Evolutionary conservation across 345 rosid genomes (phyloP).

Genomic region (Gossypium raimondii): DNA sequence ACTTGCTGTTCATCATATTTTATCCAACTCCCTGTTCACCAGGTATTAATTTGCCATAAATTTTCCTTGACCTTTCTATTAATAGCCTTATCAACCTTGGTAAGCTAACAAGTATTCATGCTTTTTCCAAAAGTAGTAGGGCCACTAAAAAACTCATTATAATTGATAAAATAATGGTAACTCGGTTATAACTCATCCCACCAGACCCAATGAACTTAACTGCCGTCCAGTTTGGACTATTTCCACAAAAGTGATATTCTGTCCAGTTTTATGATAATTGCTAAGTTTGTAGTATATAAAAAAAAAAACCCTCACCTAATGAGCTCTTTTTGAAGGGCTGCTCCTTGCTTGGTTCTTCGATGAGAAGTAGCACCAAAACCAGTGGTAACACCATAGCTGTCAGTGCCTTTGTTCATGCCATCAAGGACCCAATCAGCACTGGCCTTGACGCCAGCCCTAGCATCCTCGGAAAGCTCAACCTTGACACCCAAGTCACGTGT

Average conservation of each 20-base stretch:
- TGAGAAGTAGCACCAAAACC: constrained; percentile 80
- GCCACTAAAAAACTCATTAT: background rate
- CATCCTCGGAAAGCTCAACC: constrained; percentile 61
- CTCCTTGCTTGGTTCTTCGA: constrained; percentile 66
- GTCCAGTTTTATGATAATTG: too few relatives aligned
- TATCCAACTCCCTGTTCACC: background rate
- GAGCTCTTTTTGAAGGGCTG: constrained; percentile 69
- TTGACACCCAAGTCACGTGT: constrained; percentile 19
- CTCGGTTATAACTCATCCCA: background rate
- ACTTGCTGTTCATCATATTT: background rate
- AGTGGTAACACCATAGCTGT: constrained; percentile 77
- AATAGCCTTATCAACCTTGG: background rate
- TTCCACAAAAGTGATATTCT: background rate
- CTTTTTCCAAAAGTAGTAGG: background rate
- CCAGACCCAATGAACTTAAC: background rate
- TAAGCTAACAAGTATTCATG: background rate
- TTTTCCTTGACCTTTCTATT: background rate
- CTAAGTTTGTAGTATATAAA: too few relatives aligned
- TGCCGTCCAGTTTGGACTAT: background rate
- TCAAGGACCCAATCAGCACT: constrained; percentile 83
- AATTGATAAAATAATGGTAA: background rate
- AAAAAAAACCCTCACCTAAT: constrained; percentile 42
- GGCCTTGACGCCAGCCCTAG: constrained; percentile 62
- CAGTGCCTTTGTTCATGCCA: constrained; percentile 67
- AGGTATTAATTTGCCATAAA: background rate